Percentiles rank a stretch among this genome's conserved stretches.
These are phyloP conservation scores for Lactifluus rugatus DNA, from an alignment of 768 basidiomycete genomes.

Conservation along the genomic window DNA sequence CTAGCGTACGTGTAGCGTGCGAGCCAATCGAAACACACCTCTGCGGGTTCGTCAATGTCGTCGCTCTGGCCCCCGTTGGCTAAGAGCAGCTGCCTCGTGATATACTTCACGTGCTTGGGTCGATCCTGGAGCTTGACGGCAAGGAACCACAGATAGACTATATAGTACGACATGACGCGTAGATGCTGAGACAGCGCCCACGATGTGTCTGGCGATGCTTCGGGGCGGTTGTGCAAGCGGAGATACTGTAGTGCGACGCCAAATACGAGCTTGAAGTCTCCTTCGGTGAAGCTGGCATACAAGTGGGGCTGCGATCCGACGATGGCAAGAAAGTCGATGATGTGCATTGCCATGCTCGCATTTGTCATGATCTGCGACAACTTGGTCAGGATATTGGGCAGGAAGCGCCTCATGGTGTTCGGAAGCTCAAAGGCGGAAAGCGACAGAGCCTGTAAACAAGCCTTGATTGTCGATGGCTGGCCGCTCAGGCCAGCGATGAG, in stretches of 20 bases:
- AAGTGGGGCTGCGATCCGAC: conserved; percentile 71
- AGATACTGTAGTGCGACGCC: conserved; percentile 91
- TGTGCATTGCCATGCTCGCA: conserved; percentile 89
- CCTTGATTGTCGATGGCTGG: conserved; percentile 69
- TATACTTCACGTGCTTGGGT: conserved; percentile 71
- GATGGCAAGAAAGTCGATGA: conserved; percentile 83
- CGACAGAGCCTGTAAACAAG: conserved; percentile 82
- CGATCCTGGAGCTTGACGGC: conserved; percentile 76
- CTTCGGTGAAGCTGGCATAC: conserved; percentile 85
- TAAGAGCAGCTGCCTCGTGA: conserved; percentile 75
- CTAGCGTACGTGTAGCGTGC: conserved; percentile 90
- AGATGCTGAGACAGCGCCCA: conserved; percentile 90
- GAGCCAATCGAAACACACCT: conserved; percentile 98
- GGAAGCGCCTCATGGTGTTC: conserved; percentile 65
- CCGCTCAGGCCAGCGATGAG: conserved; percentile 62
- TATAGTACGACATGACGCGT: conserved; percentile 78
- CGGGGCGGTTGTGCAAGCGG: conserved; percentile 71
- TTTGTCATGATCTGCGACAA: conserved; percentile 92
- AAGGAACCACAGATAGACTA: conserved; percentile 93
- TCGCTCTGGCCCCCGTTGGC: conserved; percentile 68
- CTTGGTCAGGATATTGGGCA: conserved; percentile 76
- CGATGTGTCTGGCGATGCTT: conserved; percentile 50
- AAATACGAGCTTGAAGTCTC: conserved; percentile 88
- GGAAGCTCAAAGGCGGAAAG: conserved; percentile 83
- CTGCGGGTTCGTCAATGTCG: conserved; percentile 78